Percentiles rank a stretch among this genome's conserved stretches.
These are phyloP conservation scores for Chalciporus chontae DNA, from an alignment of 768 basidiomycete species.

Conservation along the genomic window DNA sequence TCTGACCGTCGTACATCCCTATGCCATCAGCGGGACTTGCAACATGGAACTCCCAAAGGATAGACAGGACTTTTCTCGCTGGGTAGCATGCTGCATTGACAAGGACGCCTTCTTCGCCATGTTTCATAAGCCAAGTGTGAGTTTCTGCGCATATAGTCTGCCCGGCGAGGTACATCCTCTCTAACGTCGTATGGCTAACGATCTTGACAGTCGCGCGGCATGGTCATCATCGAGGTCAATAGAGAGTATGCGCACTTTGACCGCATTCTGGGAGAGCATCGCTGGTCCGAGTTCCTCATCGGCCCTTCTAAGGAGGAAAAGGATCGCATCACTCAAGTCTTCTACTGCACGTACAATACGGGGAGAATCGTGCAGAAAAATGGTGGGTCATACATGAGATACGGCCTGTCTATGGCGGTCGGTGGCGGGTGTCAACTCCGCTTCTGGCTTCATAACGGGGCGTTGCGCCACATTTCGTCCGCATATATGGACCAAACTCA, in stretches of 20 bases:
- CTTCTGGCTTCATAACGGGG: neutral
- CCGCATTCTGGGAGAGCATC: constrained; percentile 40
- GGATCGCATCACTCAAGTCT: constrained; percentile 31
- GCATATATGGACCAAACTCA: neutral
- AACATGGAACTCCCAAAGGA: constrained; percentile 40
- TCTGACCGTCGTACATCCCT: constrained; percentile 43
- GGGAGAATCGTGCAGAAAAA: constrained; percentile 43
- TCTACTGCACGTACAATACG: constrained; percentile 37
- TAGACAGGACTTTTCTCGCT: constrained; percentile 36
- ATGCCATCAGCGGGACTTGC: constrained; percentile 35
- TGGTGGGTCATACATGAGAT: constrained; percentile 29
- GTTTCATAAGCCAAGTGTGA: constrained; percentile 43
- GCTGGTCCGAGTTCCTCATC: constrained; percentile 39
- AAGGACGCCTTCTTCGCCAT: constrained; percentile 35
- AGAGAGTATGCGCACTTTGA: constrained; percentile 31
- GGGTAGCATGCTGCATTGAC: constrained; percentile 42
- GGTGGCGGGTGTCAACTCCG: neutral
- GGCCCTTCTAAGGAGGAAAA: constrained; percentile 30
- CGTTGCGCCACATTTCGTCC: neutral
- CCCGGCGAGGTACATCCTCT: neutral
- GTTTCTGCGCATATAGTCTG: constrained; percentile 13
- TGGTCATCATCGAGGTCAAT: constrained; percentile 43
- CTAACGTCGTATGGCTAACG: neutral
- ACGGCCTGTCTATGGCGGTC: neutral
- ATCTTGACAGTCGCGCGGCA: constrained; percentile 36